phyloP scores from a whole-genome alignment of 768 basidiomycete species.

The Boletus coccyginus region DNA sequence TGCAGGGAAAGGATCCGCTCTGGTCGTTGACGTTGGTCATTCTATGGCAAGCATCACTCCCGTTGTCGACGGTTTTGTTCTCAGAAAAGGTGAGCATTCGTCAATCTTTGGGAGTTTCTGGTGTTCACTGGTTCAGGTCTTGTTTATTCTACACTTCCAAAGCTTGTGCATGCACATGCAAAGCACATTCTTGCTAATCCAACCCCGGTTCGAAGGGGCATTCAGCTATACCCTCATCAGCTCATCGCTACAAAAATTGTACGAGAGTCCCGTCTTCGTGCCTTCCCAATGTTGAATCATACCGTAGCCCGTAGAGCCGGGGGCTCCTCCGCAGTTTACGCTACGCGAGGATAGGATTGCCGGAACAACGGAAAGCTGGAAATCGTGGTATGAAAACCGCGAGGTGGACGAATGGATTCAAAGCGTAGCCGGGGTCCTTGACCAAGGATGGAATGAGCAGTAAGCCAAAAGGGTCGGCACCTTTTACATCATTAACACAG shows the following conservation, averaged over 20 bases:
- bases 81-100: conserved; percentile 73
- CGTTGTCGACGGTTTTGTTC: conserved; percentile 95
- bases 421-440: conserved; percentile 79
- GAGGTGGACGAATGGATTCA: conserved; percentile 97
- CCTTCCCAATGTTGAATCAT: conserved; percentile 4
- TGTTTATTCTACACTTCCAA: conserved; percentile 67
- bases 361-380: conserved; percentile 81
- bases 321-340: conserved; percentile 59
- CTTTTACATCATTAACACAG: background rate
- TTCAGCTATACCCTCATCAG: conserved; percentile 82
- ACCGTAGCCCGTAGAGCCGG: conserved; percentile 70
- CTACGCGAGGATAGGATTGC: conserved; percentile 72
- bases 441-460: conserved; percentile 90
- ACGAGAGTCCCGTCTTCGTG: conserved; percentile 11
- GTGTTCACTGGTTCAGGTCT: conserved; percentile 55
- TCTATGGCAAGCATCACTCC: conserved; percentile 89
- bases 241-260: conserved; percentile 82
- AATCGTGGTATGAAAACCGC: conserved; percentile 68
- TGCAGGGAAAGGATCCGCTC: conserved; percentile 94
- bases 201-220: conserved; percentile 47
- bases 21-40: conserved; percentile 93
- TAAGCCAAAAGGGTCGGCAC: conserved; percentile 34
- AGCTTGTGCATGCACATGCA: conserved; percentile 78
- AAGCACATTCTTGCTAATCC: conserved; percentile 59
- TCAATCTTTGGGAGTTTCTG: background rate